Evolutionary conservation across 768 basidiomycete genomes (phyloP), one percentile per base, ranked within the genome.

Genomic region (Coprinellus micaceus): DNA sequence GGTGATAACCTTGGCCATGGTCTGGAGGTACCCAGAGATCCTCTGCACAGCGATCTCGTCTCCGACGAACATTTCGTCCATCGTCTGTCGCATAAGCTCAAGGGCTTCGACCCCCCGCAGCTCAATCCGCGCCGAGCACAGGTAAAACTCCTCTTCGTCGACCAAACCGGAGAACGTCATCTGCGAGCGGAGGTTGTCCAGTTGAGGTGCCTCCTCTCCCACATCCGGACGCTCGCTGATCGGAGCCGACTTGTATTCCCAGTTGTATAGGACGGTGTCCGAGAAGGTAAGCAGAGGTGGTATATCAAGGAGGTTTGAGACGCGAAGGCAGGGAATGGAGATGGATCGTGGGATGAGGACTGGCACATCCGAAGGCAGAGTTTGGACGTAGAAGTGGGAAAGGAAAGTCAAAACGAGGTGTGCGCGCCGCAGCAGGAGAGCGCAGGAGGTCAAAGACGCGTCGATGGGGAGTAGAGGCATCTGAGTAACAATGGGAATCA

Each of bases 261-360:
- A 92, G 65, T 98, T 97, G 73, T 94, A 98, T 24, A 98, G 78
- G 5, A 98, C 94, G 36, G 87, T 88, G 67, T 97, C 95, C 21
- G 94, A 88, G 68, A 94, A 98, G 1, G 95, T 97, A 49, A 95
- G 79, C 28, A 98, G 76, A 0, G 96, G 92, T 0, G 96, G 96
- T 2, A 98, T 74, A 48, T 88, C 86, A 17, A 98, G 81, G 37
- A 85, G 71, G 0, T 74, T 71, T 13, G 84, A 89, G 25, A 95
- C 77, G 52, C 82, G 78, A 13, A 95, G 78, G 41, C 94, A 80
- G 1, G 96, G 95, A 10, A 93, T 69, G 4, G 90, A 80, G 50
- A 99, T 74, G 0, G 86, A 76, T 0, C 77, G 69, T 7, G 96
- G 96, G 48, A 99, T 89, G 29, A 75, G 70, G 50, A 91, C 75